phyloP scores from a whole-genome alignment of 2,329 filamentous ascomycete genomes.

The Magnaporthales sp. region DNA sequence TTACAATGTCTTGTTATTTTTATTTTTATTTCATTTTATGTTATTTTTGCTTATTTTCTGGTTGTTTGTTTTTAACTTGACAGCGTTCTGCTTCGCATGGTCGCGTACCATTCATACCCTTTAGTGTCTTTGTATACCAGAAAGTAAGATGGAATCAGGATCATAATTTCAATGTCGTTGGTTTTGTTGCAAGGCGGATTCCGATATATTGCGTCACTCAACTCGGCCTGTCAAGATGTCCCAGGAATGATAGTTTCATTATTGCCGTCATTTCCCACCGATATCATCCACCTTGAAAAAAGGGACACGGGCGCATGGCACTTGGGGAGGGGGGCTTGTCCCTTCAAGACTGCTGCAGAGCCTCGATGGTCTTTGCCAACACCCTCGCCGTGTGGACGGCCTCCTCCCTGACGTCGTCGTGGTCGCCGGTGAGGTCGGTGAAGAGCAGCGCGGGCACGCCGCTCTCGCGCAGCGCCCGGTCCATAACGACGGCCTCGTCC shows the following conservation, averaged over 20 bases:
- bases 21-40: neutral
- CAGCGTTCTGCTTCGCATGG: neutral
- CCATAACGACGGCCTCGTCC: constrained; percentile 51
- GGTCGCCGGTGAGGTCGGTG: constrained; percentile 43
- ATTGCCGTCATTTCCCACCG: too few species aligned
- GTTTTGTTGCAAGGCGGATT: too few species aligned
- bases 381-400: constrained; percentile 46
- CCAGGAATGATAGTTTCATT: too few species aligned
- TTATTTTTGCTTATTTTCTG: neutral
- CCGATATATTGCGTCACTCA: too few species aligned
- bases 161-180: too few species aligned
- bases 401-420: constrained; percentile 56
- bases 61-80: neutral
- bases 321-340: too few species aligned
- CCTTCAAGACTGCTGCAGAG: neutral
- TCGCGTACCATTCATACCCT: neutral
- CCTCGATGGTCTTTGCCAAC: constrained; percentile 21
- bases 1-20: neutral
- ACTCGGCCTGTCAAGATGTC: too few species aligned
- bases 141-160: too few species aligned
- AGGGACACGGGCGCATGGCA: too few species aligned
- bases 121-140: neutral
- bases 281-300: neutral
- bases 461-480: constrained; percentile 31
- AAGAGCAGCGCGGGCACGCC: constrained; percentile 26